Base-by-base conservation (phyloP, 257 asterid genomes). In the Leptodermis oblonga region DNA sequence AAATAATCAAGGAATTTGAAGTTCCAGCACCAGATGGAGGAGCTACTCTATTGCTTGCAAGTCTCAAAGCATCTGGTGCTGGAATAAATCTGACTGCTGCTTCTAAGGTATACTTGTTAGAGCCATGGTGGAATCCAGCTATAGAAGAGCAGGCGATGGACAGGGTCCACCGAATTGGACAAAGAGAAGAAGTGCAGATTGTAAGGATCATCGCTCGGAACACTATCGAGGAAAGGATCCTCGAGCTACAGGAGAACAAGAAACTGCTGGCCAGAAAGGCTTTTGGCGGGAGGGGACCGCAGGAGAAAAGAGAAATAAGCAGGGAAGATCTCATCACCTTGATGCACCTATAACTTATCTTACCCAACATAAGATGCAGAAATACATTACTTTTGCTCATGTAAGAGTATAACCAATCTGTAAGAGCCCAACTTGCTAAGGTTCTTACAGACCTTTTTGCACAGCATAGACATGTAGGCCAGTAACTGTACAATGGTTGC, bases 41-140 rank as follows among this genome's bases (percentile, higher is more conserved):
- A 37, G 89, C 99, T 20, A 88, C 90, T 13, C 76, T 93, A 70
- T 75, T 93, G 79, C 96, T 93, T 39, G 99, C 97, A 0, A 93
- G 95, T 70, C 73, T 93, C 4, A 88, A 86, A 77, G 96, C 99
- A 49, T 86, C 91, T 22, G 86, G 89, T 56, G 88, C 82, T 0
- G 97, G 99, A 69, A 87, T 90, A 71, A 88, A 90, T 73, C 91
- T 93, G 7, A 83, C 96, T 7, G 87, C 85, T 37, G 99, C 97
- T 13, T 86, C 97, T 5, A 82, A 83, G 14, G 99, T 90, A 13
- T 93, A 87, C 70, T 72, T 93, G 70, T 12, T 93, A 68, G 99
- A 93, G 66, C 99, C 99, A 1, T 93, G 99, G 99, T 93, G 99
- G 99, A 93, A 93, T 61, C 99, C 96, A 2, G 97, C 96, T 0